Percentiles rank a stretch among this genome's conserved stretches.
Conservation (phyloP, 2,329 filamentous ascomycete species). For the Aspergillus sp. region DNA sequence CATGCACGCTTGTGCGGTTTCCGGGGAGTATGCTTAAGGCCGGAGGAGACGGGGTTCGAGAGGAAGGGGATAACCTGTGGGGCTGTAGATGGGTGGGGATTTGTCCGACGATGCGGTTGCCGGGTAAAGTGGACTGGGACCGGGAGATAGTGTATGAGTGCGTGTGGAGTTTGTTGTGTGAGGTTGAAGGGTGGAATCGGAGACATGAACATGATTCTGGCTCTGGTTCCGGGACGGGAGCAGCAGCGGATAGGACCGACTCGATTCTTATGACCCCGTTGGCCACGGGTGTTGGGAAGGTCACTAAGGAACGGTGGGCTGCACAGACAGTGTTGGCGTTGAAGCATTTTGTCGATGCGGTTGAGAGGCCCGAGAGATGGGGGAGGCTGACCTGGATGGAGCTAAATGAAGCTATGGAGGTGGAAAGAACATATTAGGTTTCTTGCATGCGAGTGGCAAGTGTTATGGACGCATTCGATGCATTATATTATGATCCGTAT, state of each 20-base stretch:
- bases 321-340: slow-evolving; percentile 44
- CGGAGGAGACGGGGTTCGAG: too few relatives aligned
- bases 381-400: slow-evolving; percentile 31
- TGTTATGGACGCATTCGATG: not conserved
- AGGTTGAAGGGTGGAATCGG: slow-evolving; percentile 43
- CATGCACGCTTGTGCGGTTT: slow-evolving; percentile 43
- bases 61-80: slow-evolving; percentile 27
- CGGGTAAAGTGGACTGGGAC: slow-evolving; percentile 41
- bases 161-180: slow-evolving; percentile 45
- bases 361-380: slow-evolving; percentile 39
- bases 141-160: slow-evolving; percentile 48
- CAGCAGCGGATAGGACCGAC: slow-evolving; percentile 24
- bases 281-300: slow-evolving; percentile 42
- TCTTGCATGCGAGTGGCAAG: not conserved
- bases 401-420: slow-evolving; percentile 18
- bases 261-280: slow-evolving; percentile 46
- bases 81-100: slow-evolving; percentile 40
- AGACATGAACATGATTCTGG: not conserved
- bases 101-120: slow-evolving; percentile 48
- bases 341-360: slow-evolving; percentile 45
- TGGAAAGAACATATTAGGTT: slow-evolving; percentile 4
- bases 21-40: slow-evolving; percentile 28
- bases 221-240: slow-evolving; percentile 1
- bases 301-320: slow-evolving; percentile 44
- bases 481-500: not conserved